A percentile compares a stretch with the other conserved stretches of the same genome.
Evolutionary conservation across 306 rosid genomes (phyloP).

Genomic region (Boehmeria nivea): DNA sequence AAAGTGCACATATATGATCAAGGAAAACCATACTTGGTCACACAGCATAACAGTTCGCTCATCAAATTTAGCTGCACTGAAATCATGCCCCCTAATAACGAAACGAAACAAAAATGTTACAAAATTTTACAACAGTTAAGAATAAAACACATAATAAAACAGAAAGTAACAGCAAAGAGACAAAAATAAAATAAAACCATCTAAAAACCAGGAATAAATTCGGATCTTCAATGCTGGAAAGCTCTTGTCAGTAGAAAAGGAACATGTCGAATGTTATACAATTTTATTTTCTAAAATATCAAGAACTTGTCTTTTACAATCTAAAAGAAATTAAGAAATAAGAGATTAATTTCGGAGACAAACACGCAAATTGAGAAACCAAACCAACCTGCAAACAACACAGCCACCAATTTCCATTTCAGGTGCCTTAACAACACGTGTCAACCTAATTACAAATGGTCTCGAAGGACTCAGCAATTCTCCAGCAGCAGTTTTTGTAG

Average conservation of each 20-base stretch:
- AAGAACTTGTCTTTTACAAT: conserved; percentile 2
- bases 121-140: too few relatives aligned
- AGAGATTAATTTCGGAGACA: background rate
- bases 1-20: too few relatives aligned
- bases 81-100: conserved; percentile 67
- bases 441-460: conserved; percentile 81
- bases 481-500: conserved; percentile 36
- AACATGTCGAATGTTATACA: background rate
- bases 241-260: background rate
- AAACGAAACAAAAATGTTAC: background rate
- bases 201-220: background rate
- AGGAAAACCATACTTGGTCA: conserved; percentile 67
- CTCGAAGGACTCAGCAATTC: conserved; percentile 47
- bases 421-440: conserved; percentile 74
- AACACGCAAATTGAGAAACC: conserved; percentile 20
- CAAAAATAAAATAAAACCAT: too few relatives aligned
- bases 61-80: conserved; percentile 83
- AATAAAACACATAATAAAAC: background rate
- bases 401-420: conserved; percentile 94
- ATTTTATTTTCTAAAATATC: background rate
- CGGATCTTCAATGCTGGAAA: background rate
- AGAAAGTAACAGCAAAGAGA: too few relatives aligned
- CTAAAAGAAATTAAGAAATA: background rate
- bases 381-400: conserved; percentile 84
- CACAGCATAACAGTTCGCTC: conserved; percentile 91